These are phyloP conservation scores for Pythium monospermum DNA, from an alignment of 352 stramenopile species.

Conservation along the genomic window DNA sequence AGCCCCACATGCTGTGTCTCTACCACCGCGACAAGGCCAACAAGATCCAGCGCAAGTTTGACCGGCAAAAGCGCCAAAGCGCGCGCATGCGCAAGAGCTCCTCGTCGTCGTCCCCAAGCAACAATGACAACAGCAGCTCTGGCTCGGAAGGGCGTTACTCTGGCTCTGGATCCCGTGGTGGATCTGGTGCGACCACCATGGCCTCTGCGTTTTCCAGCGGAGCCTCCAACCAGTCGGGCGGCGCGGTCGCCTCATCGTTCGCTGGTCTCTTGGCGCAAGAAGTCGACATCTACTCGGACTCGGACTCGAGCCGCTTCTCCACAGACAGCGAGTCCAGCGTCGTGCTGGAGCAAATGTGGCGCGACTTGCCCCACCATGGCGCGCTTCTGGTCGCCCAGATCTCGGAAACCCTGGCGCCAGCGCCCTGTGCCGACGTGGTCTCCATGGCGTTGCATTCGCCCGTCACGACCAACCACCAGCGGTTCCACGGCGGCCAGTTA, in stretches of 20 bases:
- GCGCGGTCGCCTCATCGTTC: conserved; percentile 15
- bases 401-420: not conserved
- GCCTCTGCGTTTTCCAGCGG: conserved; percentile 19
- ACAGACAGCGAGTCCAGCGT: conserved; percentile 48
- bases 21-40: conserved; percentile 89
- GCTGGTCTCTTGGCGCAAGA: conserved; percentile 31
- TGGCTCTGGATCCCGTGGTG: too few relatives aligned
- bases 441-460: conserved; percentile 6
- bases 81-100: conserved; percentile 47
- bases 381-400: conserved; percentile 13
- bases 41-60: conserved; percentile 87
- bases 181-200: conserved; percentile 7
- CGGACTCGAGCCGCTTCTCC: conserved; percentile 55
- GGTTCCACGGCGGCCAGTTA: conserved; percentile 25
- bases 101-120: not conserved
- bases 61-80: conserved; percentile 82
- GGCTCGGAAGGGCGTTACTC: not conserved
- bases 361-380: conserved; percentile 35
- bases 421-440: conserved; percentile 17
- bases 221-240: not conserved
- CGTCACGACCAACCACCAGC: conserved; percentile 23
- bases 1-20: conserved; percentile 82
- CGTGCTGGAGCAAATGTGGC: conserved; percentile 50
- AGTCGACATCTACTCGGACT: conserved; percentile 63
- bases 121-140: not conserved